phyloP scores from a whole-genome alignment of 106 monocot genomes.

The Allium cepa region DNA sequence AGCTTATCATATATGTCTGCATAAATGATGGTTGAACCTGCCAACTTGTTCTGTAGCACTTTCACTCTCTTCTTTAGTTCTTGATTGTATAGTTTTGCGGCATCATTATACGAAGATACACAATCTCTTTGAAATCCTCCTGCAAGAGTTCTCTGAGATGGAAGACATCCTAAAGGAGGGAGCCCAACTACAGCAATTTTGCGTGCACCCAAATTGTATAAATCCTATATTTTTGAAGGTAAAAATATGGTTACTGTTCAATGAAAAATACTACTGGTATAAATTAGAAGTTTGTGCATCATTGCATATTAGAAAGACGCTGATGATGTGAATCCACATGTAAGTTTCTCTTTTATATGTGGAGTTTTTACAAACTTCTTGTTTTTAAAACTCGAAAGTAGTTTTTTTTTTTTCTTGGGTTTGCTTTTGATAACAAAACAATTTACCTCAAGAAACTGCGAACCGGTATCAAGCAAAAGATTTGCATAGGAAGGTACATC shows the following conservation, averaged over 20 bases:
- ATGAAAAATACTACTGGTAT: no score
- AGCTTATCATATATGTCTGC: conserved; percentile 27
- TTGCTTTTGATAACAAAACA: neutral
- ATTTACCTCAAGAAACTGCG: conserved; percentile 38
- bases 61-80: conserved; percentile 15
- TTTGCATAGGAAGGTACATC: conserved; percentile 40
- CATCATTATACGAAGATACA: conserved; percentile 27
- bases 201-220: conserved; percentile 40
- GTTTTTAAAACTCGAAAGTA: no score
- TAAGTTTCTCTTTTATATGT: no score
- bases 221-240: conserved; percentile 7
- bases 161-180: conserved; percentile 76
- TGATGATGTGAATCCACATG: no score
- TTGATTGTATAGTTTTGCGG: conserved; percentile 36
- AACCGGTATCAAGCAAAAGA: conserved; percentile 25
- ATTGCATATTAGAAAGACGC: no score
- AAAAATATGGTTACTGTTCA: no score
- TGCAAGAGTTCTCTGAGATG: conserved; percentile 48
- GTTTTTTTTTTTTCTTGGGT: no score
- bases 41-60: conserved; percentile 13
- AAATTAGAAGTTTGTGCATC: no score
- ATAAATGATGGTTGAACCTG: conserved; percentile 16
- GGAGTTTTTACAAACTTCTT: no score
- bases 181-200: conserved; percentile 32
- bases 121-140: conserved; percentile 49